These are phyloP conservation scores for Rhizophlyctis rosea DNA, from an alignment of 192 early-diverging fungal genomes.

Conservation along the genomic window DNA sequence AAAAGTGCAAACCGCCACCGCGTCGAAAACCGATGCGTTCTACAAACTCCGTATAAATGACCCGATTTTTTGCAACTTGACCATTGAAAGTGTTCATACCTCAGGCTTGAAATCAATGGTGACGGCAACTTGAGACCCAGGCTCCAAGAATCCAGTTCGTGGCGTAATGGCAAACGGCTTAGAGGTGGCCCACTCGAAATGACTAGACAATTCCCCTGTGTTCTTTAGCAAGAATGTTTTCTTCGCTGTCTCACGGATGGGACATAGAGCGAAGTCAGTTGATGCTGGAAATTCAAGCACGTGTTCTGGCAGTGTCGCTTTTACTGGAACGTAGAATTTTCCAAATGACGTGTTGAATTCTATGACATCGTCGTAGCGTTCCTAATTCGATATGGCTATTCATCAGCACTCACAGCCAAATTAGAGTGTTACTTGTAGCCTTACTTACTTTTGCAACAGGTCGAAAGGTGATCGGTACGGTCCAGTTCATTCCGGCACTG, in stretches of 20 bases:
- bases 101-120: conserved; percentile 50
- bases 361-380: conserved; percentile 53
- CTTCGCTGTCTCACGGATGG: conserved; percentile 43
- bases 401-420: conserved; percentile 1
- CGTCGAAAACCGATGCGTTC: conserved; percentile 48
- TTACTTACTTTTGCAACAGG: conserved; percentile 51
- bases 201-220: conserved; percentile 43
- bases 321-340: conserved; percentile 48
- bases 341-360: conserved; percentile 56
- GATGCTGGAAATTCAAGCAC: conserved; percentile 44
- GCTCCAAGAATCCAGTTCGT: conserved; percentile 30
- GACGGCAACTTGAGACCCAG: conserved; percentile 27
- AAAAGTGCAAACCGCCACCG: conserved; percentile 46
- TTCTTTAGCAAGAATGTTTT: conserved; percentile 44
- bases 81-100: conserved; percentile 17
- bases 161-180: conserved; percentile 45
- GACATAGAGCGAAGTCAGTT: conserved; percentile 50
- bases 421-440: conserved; percentile 8
- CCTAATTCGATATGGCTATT: conserved; percentile 23
- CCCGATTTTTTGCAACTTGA: conserved; percentile 2
- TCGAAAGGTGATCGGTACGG: conserved; percentile 53
- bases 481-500: conserved; percentile 60
- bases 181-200: conserved; percentile 49
- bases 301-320: conserved; percentile 55
- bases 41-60: conserved; percentile 12